Percentiles rank a stretch among this genome's conserved stretches.
phyloP scores from a whole-genome alignment of 192 early-diverging fungal genomes.

The Allomyces javanicus region DNA sequence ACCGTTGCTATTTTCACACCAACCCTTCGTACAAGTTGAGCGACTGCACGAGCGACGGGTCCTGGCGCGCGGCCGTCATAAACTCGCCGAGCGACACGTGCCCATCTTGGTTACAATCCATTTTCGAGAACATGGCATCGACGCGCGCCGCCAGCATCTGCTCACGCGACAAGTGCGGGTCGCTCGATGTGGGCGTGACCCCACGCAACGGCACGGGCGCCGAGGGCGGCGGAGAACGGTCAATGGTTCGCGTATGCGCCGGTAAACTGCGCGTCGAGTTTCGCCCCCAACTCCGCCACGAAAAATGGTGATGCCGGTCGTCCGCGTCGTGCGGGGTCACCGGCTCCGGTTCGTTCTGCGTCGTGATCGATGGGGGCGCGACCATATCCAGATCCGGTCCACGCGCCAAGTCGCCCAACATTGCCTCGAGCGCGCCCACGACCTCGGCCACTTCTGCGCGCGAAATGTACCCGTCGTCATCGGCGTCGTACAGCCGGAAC shows the following conservation, averaged over 20 bases:
- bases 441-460: constrained; percentile 48
- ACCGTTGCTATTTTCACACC: constrained; percentile 25
- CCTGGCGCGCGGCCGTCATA: constrained; percentile 65
- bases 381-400: background rate
- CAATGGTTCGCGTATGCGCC: background rate
- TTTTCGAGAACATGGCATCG: background rate
- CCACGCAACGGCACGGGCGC: background rate
- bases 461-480: constrained; percentile 70
- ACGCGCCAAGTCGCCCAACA: too few species aligned
- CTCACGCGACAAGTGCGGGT: background rate
- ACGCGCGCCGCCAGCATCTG: background rate
- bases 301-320: background rate
- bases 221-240: background rate
- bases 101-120: constrained; percentile 50
- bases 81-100: constrained; percentile 68
- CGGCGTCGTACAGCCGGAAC: constrained; percentile 79
- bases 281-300: background rate
- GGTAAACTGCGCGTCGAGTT: background rate
- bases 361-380: background rate
- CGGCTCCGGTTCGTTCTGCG: background rate
- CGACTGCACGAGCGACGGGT: constrained; percentile 71
- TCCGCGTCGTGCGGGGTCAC: too few species aligned
- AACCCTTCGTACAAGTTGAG: constrained; percentile 72
- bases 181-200: background rate
- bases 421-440: background rate